Evolutionary conservation across 768 basidiomycete genomes (phyloP).

Genomic region (Roridomyces roridus): DNA sequence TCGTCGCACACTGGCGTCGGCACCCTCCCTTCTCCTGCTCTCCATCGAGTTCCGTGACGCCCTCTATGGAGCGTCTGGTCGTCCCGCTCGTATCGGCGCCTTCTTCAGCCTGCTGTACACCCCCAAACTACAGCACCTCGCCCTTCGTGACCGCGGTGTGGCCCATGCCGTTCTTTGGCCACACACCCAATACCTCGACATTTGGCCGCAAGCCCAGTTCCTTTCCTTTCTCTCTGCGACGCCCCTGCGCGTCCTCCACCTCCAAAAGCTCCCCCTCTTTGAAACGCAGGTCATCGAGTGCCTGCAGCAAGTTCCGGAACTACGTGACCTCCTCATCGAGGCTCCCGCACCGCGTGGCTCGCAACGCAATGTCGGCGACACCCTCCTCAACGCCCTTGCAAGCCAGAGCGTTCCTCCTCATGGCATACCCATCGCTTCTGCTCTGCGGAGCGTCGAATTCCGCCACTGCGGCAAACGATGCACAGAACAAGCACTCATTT

Average conservation of each 20-base stretch:
- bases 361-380: constrained; percentile 17
- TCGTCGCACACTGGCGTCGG: constrained; percentile 2
- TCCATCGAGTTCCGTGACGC: constrained; percentile 16
- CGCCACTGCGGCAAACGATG: constrained; percentile 21
- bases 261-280: constrained; percentile 16
- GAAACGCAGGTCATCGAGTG: constrained; percentile 21
- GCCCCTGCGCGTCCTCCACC: constrained; percentile 7
- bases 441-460: constrained; percentile 20
- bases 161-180: constrained; percentile 27
- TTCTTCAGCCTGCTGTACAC: constrained; percentile 9
- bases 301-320: constrained; percentile 8
- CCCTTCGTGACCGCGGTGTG: constrained; percentile 1
- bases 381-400: constrained; percentile 5
- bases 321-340: constrained; percentile 14
- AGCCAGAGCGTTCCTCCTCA: background rate
- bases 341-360: background rate
- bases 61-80: background rate
- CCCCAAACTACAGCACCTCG: constrained; percentile 5
- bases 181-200: constrained; percentile 24
- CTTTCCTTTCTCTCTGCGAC: constrained; percentile 11
- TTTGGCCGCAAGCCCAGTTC: no score
- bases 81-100: constrained; percentile 9
- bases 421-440: background rate
- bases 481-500: constrained; percentile 19
- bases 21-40: constrained; percentile 5